These are phyloP conservation scores for Diutina mesorugosa DNA, from an alignment of 1,139 yeast species.

Conservation along the genomic window DNA sequence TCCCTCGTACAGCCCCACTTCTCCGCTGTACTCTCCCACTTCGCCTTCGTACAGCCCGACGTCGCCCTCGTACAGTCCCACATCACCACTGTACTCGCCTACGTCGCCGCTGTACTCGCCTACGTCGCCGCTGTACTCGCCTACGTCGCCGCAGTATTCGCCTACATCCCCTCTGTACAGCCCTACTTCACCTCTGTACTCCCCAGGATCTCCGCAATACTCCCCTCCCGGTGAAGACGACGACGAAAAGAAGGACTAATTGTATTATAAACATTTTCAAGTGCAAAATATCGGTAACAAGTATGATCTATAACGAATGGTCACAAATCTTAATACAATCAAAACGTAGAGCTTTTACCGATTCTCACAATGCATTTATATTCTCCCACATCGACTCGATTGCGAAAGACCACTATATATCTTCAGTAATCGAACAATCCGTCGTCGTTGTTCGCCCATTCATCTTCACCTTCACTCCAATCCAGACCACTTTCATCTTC, in stretches of 20 bases:
- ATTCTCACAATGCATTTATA: too few species aligned
- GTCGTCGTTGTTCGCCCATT: slow-evolving; percentile 7
- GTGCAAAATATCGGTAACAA: background rate
- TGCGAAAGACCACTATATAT: too few species aligned
- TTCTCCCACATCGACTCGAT: too few species aligned
- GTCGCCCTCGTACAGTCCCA: slow-evolving; percentile 1
- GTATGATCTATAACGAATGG: background rate
- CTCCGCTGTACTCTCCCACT: slow-evolving; percentile 1
- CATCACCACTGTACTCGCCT: slow-evolving; percentile 1
- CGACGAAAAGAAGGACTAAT: background rate
- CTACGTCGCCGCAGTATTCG: background rate
- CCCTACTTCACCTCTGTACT: background rate
- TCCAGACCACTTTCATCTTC: slow-evolving; percentile 8
- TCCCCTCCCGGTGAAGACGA: background rate
- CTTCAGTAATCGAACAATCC: slow-evolving; percentile 8
- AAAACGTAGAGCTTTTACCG: too few species aligned
- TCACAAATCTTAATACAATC: too few species aligned
- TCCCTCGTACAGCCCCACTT: slow-evolving; percentile 2
- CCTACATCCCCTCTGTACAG: slow-evolving; percentile 2
- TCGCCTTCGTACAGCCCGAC: slow-evolving; percentile 2
- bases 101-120: slow-evolving; percentile 2
- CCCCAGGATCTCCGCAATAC: background rate
- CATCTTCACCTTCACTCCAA: slow-evolving; percentile 6
- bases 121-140: background rate
- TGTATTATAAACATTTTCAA: background rate